These are phyloP conservation scores for Daedalea quercina DNA, from an alignment of 768 basidiomycete species.

Conservation along the genomic window DNA sequence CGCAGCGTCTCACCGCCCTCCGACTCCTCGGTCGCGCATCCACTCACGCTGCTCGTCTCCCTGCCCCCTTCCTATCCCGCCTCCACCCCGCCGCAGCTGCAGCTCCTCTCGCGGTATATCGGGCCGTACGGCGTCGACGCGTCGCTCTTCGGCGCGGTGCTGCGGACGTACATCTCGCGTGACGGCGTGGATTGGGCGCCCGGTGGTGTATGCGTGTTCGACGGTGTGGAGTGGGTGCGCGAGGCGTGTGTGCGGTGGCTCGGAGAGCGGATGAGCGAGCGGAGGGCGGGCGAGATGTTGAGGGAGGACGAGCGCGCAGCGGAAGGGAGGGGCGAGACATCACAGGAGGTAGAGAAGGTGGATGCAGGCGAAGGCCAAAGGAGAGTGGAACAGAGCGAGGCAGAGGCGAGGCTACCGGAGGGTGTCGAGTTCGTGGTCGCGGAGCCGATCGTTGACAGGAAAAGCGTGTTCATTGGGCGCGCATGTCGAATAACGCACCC, in stretches of 20 bases:
- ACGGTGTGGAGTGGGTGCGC: conserved; percentile 72
- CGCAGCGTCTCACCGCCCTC: conserved; percentile 37
- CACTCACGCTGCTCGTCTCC: conserved; percentile 33
- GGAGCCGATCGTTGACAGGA: conserved; percentile 81
- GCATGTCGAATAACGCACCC: conserved; percentile 78
- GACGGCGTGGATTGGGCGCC: conserved; percentile 72
- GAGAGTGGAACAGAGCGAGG: conserved; percentile 5
- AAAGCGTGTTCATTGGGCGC: conserved; percentile 80
- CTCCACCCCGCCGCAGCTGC: conserved; percentile 68
- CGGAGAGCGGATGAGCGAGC: conserved; percentile 50
- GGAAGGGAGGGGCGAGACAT: conserved; percentile 14
- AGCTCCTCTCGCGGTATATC: conserved; percentile 78
- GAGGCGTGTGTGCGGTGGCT: conserved; percentile 70
- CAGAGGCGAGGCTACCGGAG: conserved; percentile 35
- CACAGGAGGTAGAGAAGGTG: conserved; percentile 29
- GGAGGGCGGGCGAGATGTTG: conserved; percentile 46
- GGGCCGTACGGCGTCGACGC: conserved; percentile 74
- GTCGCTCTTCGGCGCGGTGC: conserved; percentile 64
- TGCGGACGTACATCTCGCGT: conserved; percentile 75
- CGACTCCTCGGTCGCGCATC: not conserved
- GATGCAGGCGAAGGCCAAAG: conserved; percentile 7
- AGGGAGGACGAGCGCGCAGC: conserved; percentile 39
- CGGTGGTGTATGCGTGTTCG: conserved; percentile 78
- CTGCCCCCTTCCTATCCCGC: conserved; percentile 53
- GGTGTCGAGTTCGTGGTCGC: conserved; percentile 64